A percentile compares a stretch with the other conserved stretches of the same genome.
phyloP scores from a whole-genome alignment of 148 eudicot species.

The Rhododendron vialii region DNA sequence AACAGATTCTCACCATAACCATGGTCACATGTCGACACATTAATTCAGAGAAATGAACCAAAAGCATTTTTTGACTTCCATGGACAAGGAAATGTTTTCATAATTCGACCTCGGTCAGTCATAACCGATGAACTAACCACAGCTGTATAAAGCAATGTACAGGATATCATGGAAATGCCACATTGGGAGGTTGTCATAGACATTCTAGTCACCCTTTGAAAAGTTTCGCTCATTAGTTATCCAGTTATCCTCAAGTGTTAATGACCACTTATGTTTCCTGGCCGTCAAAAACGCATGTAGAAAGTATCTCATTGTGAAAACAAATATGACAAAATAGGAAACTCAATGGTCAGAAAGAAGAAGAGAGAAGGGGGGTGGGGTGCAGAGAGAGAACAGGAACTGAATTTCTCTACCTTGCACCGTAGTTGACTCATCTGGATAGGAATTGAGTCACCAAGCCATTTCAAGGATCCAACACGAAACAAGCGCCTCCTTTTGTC shows the following conservation, averaged over 20 bases:
- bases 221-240: neutral
- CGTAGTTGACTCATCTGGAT: slow-evolving; percentile 38
- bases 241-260: neutral
- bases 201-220: neutral
- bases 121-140: neutral
- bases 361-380: neutral
- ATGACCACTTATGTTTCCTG: neutral
- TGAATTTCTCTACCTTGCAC: slow-evolving; percentile 62
- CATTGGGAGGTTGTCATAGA: neutral
- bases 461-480: slow-evolving; percentile 88
- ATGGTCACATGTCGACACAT: neutral
- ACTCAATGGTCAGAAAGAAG: neutral
- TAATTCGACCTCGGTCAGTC: neutral
- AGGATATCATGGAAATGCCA: neutral
- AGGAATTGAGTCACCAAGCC: slow-evolving; percentile 59
- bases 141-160: neutral
- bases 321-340: neutral
- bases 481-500: slow-evolving; percentile 91
- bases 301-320: neutral
- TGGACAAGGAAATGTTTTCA: neutral
- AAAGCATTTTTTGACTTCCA: neutral
- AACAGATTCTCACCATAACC: neutral
- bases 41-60: neutral
- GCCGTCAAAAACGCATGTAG: neutral
- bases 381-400: neutral